Evolutionary conservation across 2,329 filamentous ascomycete genomes (phyloP).

Genomic region (Coniochaeta sp.): DNA sequence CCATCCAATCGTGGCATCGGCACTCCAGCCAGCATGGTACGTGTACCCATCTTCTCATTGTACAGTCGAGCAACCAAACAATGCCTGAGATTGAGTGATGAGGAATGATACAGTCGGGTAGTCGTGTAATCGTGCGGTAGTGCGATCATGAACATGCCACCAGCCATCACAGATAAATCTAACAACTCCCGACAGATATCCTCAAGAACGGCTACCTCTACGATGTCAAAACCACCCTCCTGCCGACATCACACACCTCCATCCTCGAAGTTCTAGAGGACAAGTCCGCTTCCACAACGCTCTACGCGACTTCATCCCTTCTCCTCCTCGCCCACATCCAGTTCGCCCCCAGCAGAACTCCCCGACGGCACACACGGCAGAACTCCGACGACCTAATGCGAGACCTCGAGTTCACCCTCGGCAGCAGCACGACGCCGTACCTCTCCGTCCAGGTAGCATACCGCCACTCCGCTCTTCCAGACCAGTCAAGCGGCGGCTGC

Average conservation of each 20-base stretch:
- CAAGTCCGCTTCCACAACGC: conserved; percentile 11
- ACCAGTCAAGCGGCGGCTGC: conserved; percentile 10
- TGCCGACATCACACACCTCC: conserved; percentile 29
- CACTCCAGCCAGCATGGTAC: conserved; percentile 6
- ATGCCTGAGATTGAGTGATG: no score
- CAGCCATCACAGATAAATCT: neutral
- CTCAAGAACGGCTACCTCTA: conserved; percentile 40
- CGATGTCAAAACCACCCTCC: conserved; percentile 37
- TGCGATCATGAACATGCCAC: neutral
- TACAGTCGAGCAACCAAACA: no score
- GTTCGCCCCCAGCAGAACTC: conserved; percentile 19
- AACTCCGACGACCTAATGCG: conserved; percentile 49
- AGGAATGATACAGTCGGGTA: no score
- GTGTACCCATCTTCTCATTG: neutral
- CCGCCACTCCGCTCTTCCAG: conserved; percentile 46
- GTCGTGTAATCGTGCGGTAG: no score
- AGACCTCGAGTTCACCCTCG: conserved; percentile 50
- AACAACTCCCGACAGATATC: conserved; percentile 16
- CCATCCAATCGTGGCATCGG: neutral
- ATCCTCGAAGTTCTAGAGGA: conserved; percentile 39
- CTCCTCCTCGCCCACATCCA: conserved; percentile 41
- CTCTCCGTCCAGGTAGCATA: conserved; percentile 46
- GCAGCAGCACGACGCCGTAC: conserved; percentile 38
- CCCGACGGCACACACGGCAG: conserved; percentile 26
- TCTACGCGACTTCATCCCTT: conserved; percentile 10